phyloP scores from a whole-genome alignment of 2,329 filamentous ascomycete species.

The Pezicula neosporulosa region DNA sequence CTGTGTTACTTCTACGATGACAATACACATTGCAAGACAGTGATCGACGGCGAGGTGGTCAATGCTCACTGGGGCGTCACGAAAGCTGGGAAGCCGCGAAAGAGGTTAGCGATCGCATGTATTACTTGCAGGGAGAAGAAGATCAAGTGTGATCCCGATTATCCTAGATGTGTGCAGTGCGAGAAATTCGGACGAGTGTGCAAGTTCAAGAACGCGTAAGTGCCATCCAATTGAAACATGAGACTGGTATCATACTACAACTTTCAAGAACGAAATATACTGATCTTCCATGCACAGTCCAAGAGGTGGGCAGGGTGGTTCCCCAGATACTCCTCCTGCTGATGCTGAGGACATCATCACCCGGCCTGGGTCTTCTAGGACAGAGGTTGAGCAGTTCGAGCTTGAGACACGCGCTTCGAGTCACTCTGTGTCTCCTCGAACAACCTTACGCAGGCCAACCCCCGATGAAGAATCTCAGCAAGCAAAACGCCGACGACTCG shows the following conservation, averaged over 20 bases:
- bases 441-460: slow-evolving; percentile 17
- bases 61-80: slow-evolving; percentile 93
- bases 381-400: slow-evolving; percentile 24
- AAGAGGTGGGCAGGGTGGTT: slow-evolving; percentile 27
- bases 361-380: slow-evolving; percentile 23
- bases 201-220: slow-evolving; percentile 83
- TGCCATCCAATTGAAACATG: slow-evolving; percentile 23
- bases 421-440: slow-evolving; percentile 23
- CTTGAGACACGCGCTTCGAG: slow-evolving; percentile 22
- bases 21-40: slow-evolving; percentile 74
- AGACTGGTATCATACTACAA: background rate
- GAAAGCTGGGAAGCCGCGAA: slow-evolving; percentile 89
- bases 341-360: slow-evolving; percentile 24
- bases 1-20: slow-evolving; percentile 85
- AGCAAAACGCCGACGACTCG: slow-evolving; percentile 27
- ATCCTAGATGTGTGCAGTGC: slow-evolving; percentile 84
- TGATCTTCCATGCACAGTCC: slow-evolving; percentile 31
- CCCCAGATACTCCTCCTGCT: slow-evolving; percentile 29
- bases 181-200: slow-evolving; percentile 86
- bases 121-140: slow-evolving; percentile 94
- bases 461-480: slow-evolving; percentile 23
- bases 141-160: slow-evolving; percentile 92
- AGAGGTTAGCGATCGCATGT: slow-evolving; percentile 88
- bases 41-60: slow-evolving; percentile 81
- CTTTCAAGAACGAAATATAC: slow-evolving; percentile 18